These are phyloP conservation scores for Lathyrus oleraceus DNA, from an alignment of 306 rosid genomes.

Conservation along the genomic window DNA sequence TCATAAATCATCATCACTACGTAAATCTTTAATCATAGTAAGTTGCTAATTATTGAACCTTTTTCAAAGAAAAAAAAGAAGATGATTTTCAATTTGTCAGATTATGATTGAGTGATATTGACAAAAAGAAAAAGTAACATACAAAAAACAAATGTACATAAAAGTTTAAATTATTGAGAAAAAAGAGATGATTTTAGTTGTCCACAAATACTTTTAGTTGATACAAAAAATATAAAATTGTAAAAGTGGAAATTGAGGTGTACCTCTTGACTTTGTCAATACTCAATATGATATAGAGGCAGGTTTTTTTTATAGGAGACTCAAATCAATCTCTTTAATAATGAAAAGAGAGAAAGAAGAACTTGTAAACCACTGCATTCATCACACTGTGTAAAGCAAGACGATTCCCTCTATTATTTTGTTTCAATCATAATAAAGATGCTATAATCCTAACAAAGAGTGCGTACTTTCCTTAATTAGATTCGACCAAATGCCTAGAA, in stretches of 20 bases:
- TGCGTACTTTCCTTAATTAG: not conserved
- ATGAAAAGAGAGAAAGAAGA: constrained; percentile 1
- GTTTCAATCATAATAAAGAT: constrained; percentile 32
- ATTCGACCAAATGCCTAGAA: not conserved
- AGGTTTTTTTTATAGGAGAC: not conserved
- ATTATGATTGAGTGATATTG: constrained; percentile 31
- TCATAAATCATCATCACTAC: not conserved
- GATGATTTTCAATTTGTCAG: not conserved
- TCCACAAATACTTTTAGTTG: constrained; percentile 5
- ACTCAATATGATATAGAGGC: constrained; percentile 24
- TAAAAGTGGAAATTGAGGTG: constrained; percentile 58
- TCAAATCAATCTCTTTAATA: constrained; percentile 1
- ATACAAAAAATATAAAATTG: constrained; percentile 18
- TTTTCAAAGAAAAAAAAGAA: not conserved
- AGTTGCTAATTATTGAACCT: not conserved
- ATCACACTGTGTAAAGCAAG: constrained; percentile 33
- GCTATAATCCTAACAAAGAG: constrained; percentile 2
- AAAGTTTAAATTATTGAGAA: constrained; percentile 44
- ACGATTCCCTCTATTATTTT: constrained; percentile 32
- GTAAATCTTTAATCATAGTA: not conserved
- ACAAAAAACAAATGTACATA: constrained; percentile 2
- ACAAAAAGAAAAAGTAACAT: constrained; percentile 18
- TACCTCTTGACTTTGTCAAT: constrained; percentile 52
- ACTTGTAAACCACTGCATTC: constrained; percentile 12
- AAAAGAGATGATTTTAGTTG: constrained; percentile 21